Evolutionary conservation across 2,329 filamentous ascomycete genomes (phyloP), one percentile per base, ranked within the genome.

Genomic region (Clonostachys byssicola): DNA sequence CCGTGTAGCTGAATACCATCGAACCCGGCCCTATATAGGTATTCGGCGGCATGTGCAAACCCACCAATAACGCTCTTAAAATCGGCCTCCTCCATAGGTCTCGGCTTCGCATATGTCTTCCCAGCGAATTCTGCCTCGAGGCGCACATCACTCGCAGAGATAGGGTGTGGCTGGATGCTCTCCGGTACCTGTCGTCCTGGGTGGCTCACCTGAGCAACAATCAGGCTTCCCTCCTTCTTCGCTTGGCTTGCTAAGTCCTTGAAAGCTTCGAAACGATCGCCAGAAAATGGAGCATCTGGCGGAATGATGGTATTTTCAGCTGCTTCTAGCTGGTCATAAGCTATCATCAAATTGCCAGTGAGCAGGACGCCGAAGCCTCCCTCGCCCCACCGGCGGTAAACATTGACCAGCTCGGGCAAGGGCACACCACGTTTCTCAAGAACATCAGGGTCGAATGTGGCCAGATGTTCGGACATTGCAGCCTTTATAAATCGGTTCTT

Each of bases 401-500:
- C 65, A 34, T 81, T 77, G 55, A 80, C 58, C 17, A 66, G 55
- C 41, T 70, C 61, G 33, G 60, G 52, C 5, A 64, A 62, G 2
- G 69, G 70, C 18, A 72, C 54, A 1, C 70, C 71, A 40, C 83
- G 73, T 5, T 70, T 70, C 18, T 73, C 62, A 9, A 77, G 54
- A 47, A 80, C 70, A 20, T 72, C 72, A 7, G 75, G 67, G 49
- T 78, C 71, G 80, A 80, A 88, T 6, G 75, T 80, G 0, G 81
- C 78, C 13, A 86, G 65, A 8, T 75, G 69, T 60, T 88, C 85
- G 3, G 78, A 79, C 83, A 88, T 86, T 40, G 85, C 78, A 6
- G 71, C 81, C 62, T 88, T 88, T 52, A 86, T 61, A 56, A 86
- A 82, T n/a, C 82, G 72, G 59, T 87, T 88, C 40, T 74, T 75